Base-by-base conservation (phyloP, 768 basidiomycete genomes). In the Naganishia friedmannii region DNA sequence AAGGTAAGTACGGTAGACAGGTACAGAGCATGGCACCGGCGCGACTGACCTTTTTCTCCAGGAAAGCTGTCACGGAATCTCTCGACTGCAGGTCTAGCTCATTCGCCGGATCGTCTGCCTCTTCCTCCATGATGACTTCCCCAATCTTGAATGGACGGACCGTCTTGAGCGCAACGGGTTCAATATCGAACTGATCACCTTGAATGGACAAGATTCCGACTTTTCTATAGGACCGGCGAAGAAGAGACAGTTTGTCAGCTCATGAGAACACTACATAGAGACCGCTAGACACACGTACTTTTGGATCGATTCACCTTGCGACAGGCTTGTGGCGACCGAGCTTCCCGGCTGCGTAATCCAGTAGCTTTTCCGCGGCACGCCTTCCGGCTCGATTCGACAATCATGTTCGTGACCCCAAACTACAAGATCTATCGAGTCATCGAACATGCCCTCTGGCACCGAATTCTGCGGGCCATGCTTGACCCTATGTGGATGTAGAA, bases 321-420 rank as follows among this genome's bases (percentile, higher is more conserved):
- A 90, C 26, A 99, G 84, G 37, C 91, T 92, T 0, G 96, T 99
- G 0, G 96, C 96, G 2, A 99, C 88, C 0, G 90, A 91, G 0
- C 92, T 94, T 1, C 96, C 96, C 4, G 96, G 96, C 80, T 99
- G 96, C 1, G 89, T 87, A 76, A 99, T 93, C 76, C 86, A 88
- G 82, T 99, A 99, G 19, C 86, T 86, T 80, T 95, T 94, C 15
- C 91, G 93, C 4, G 92, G 88, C 9, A 99, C 95, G 6, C 88
- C 86, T 76, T 96, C 92, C 0, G 96, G 95, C 1, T 87, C 84
- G 66, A 95, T 90, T 34, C 94, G 87, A 76, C 95, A 98, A 80
- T 98, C 96, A 78, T 99, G 96, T 80, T 99, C 96, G 79, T 99
- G 96, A 8, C 96, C 96, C 96, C 96, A 99, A 1, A 99, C 85